Conservation (phyloP, 2,329 filamentous ascomycete species). For the Fusarium multiceps region DNA sequence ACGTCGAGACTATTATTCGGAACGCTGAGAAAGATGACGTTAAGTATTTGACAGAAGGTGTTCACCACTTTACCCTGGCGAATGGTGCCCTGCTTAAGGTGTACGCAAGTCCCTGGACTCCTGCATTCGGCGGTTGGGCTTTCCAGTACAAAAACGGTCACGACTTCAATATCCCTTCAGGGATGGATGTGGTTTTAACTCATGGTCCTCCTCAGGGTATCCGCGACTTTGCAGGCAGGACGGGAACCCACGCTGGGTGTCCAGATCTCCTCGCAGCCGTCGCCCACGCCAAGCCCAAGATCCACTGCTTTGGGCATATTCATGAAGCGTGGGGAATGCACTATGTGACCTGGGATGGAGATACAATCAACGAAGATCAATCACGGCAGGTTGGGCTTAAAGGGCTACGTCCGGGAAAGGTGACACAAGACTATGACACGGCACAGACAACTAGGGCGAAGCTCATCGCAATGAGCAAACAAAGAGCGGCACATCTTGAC, state of each 20-base stretch:
- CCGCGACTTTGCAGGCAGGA: slow-evolving; percentile 54
- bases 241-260: slow-evolving; percentile 55
- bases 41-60: slow-evolving; percentile 61
- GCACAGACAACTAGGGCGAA: slow-evolving; percentile 24
- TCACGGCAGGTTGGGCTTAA: slow-evolving; percentile 53
- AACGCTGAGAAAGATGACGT: slow-evolving; percentile 55
- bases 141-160: slow-evolving; percentile 62
- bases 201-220: slow-evolving; percentile 66
- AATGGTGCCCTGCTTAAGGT: slow-evolving; percentile 63
- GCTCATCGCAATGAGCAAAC: slow-evolving; percentile 38
- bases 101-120: slow-evolving; percentile 66
- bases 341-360: slow-evolving; percentile 61
- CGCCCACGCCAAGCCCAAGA: slow-evolving; percentile 53
- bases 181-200: slow-evolving; percentile 62
- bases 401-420: slow-evolving; percentile 38
- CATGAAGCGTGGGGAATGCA: slow-evolving; percentile 69
- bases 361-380: slow-evolving; percentile 55
- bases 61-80: slow-evolving; percentile 56
- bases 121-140: slow-evolving; percentile 58
- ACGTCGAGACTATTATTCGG: slow-evolving; percentile 53
- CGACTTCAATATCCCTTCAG: slow-evolving; percentile 50
- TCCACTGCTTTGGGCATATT: slow-evolving; percentile 70
- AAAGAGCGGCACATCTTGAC: slow-evolving; percentile 53
- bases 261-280: slow-evolving; percentile 59
- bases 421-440: slow-evolving; percentile 30